Evolutionary conservation across 1,284 basidiomycete species (phyloP).

Genomic region (Cerrena zonata): DNA sequence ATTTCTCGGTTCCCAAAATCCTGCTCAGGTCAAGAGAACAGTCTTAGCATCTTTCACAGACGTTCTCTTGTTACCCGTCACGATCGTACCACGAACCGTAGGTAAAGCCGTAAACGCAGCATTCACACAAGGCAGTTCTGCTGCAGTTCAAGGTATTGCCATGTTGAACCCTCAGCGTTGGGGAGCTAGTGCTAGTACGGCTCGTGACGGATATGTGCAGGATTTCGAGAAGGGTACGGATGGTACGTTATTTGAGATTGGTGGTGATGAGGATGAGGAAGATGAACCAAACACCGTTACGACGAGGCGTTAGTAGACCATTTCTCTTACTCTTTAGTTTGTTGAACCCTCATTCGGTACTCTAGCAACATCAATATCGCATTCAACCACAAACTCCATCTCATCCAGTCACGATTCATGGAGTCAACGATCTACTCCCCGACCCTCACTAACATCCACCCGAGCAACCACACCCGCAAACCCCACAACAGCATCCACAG

Average conservation of each 20-base stretch:
- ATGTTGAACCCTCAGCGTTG: constrained; percentile 86
- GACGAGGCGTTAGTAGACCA: not conserved
- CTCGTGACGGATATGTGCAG: constrained; percentile 33
- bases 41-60: constrained; percentile 89
- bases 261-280: constrained; percentile 43
- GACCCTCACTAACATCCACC: constrained; percentile 18
- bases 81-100: constrained; percentile 83
- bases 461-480: constrained; percentile 17
- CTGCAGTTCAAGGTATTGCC: constrained; percentile 76
- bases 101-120: constrained; percentile 69
- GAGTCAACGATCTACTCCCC: not conserved
- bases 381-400: not conserved
- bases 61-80: constrained; percentile 86
- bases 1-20: constrained; percentile 82
- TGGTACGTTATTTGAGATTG: constrained; percentile 55
- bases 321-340: not conserved
- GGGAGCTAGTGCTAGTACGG: constrained; percentile 38
- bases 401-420: not conserved
- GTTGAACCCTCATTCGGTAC: not conserved
- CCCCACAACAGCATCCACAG: constrained; percentile 18
- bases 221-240: constrained; percentile 39
- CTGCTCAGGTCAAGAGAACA: constrained; percentile 86
- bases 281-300: constrained; percentile 18
- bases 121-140: constrained; percentile 62
- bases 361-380: constrained; percentile 3